Evolutionary conservation across 2,329 filamentous ascomycete genomes (phyloP).

Genomic region (Elsinoe necatrix): DNA sequence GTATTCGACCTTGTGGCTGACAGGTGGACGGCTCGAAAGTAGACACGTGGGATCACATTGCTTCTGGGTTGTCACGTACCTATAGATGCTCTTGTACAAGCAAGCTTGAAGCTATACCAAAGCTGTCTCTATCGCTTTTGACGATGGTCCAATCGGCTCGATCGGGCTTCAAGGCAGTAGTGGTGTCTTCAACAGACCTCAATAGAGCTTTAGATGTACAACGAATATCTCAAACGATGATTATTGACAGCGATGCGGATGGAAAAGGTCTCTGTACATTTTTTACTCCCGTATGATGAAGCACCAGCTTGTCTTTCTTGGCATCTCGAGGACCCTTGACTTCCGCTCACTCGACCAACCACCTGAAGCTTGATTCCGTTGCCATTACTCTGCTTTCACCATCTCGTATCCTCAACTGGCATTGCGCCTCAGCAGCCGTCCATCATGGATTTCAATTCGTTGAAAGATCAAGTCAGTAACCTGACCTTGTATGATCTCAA

Average conservation of each 20-base stretch:
- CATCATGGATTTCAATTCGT: conserved; percentile 74
- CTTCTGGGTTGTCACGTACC: not conserved
- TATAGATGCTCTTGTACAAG: not conserved
- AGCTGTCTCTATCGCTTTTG: not conserved
- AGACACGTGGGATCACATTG: not conserved
- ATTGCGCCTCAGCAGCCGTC: conserved; percentile 16
- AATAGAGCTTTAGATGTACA: not conserved
- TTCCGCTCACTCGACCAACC: conserved; percentile 1
- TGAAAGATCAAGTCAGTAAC: conserved; percentile 83
- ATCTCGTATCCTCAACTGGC: conserved; percentile 11
- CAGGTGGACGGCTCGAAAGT: not conserved
- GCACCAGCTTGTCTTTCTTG: conserved; percentile 12
- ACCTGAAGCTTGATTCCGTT: not conserved
- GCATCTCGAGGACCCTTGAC: conserved; percentile 2
- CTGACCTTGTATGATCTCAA: conserved; percentile 92
- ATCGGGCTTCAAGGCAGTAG: not conserved
- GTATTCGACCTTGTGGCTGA: not conserved
- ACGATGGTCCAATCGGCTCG: not conserved
- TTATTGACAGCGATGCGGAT: not conserved
- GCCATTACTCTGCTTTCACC: not conserved
- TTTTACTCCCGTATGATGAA: not conserved
- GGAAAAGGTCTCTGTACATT: not conserved
- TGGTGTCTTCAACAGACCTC: not conserved
- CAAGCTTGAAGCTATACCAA: conserved; percentile 5
- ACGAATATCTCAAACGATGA: not conserved